Conservation (phyloP, 495 filamentous ascomycete species). For the Daldinia childiae region DNA sequence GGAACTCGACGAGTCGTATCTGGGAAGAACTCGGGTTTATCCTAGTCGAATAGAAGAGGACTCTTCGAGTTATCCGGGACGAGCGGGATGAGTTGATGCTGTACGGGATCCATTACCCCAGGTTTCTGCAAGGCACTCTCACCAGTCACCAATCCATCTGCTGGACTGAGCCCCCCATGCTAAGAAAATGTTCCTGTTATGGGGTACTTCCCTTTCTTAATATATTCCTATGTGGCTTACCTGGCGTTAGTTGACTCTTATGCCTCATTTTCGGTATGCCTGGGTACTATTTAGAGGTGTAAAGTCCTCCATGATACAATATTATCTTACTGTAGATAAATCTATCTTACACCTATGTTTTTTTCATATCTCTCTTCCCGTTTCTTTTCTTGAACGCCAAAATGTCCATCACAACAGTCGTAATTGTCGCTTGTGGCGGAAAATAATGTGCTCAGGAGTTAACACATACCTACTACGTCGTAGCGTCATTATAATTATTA, state of each 20-base stretch:
- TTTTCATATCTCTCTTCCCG: background rate
- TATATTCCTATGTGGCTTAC: background rate
- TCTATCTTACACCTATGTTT: constrained; percentile 3
- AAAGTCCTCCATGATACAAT: background rate
- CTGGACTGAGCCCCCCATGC: background rate
- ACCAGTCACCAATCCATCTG: constrained; percentile 6
- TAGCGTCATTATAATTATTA: constrained; percentile 30
- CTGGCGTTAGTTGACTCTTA: constrained; percentile 3
- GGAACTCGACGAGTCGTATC: background rate
- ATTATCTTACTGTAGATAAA: background rate
- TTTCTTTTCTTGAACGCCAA: constrained; percentile 6
- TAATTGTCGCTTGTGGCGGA: constrained; percentile 36
- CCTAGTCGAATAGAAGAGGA: constrained; percentile 2
- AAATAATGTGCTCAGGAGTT: constrained; percentile 28
- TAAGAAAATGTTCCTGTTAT: background rate
- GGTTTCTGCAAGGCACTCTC: constrained; percentile 39
- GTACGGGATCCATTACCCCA: constrained; percentile 33
- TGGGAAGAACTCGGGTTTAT: constrained; percentile 1
- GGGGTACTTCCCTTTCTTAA: background rate
- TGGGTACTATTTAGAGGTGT: too few relatives aligned
- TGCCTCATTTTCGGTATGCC: background rate
- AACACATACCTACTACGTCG: constrained; percentile 22
- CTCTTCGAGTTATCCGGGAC: constrained; percentile 14
- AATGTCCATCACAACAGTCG: constrained; percentile 2
- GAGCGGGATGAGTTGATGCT: constrained; percentile 20